Evolutionary conservation across 139 green algal species (phyloP).

Genomic region (Coelastrella sp.): DNA sequence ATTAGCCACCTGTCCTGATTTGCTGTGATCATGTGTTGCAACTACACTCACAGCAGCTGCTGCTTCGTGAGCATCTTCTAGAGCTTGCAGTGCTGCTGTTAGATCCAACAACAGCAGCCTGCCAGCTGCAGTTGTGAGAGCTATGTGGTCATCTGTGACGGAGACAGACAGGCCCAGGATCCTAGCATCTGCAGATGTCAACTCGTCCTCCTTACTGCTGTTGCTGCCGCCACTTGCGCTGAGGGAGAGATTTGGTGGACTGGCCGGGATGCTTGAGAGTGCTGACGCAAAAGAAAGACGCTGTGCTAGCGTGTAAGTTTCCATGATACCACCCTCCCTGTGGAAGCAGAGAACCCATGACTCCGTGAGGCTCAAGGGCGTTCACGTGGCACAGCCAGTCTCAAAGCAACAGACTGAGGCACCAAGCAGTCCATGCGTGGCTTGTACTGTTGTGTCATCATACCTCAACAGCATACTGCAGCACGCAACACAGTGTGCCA

Average conservation of each 20-base stretch:
- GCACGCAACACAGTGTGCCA: too few relatives aligned
- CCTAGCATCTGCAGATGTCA: neutral
- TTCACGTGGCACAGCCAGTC: too few relatives aligned
- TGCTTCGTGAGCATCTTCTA: neutral
- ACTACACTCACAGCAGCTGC: neutral
- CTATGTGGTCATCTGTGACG: constrained; percentile 32
- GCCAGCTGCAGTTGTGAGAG: constrained; percentile 25
- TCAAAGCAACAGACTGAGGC: too few relatives aligned
- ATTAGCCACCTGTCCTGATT: neutral
- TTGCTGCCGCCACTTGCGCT: neutral
- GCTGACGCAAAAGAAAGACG: neutral
- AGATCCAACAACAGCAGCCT: constrained; percentile 35
- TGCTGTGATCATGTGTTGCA: too few relatives aligned
- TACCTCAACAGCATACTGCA: too few relatives aligned
- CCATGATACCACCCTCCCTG: neutral
- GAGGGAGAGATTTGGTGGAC: neutral
- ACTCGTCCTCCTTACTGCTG: neutral
- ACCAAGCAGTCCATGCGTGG: too few relatives aligned
- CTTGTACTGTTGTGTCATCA: too few relatives aligned
- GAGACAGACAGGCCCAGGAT: constrained; percentile 21
- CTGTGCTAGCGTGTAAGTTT: neutral
- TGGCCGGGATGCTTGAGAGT: neutral
- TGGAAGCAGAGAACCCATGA: too few relatives aligned
- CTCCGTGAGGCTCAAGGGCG: too few relatives aligned
- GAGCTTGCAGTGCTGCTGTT: constrained; percentile 20